Evolutionary conservation across 2,329 filamentous ascomycete species (phyloP), one percentile per base, ranked within the genome.

Genomic region (Emericellopsis atlantica): DNA sequence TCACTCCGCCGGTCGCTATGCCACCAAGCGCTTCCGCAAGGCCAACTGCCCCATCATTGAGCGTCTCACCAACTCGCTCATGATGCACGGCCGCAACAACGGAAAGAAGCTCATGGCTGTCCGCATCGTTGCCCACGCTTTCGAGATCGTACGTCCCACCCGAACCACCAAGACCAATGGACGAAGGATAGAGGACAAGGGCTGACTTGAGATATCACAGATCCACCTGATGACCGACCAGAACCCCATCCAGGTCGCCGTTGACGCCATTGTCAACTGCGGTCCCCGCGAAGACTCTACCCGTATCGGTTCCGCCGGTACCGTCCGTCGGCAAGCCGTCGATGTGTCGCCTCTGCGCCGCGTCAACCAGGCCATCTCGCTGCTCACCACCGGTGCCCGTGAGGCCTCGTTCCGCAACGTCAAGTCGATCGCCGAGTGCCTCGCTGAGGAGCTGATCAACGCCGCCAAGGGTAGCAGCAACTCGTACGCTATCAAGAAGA

Each of bases 11-110:
- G 92, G 92, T 67, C 87, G 89, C 67, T 98, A 95, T 81, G 92
- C 92, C 65, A 80, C 83, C 74, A 98, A 98, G 88, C 84, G 93
- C 66, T 98, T 98, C 87, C 86, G 92, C 78, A 98, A 98, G 84
- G 92, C 93, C 67, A 93, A 96, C 81, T 98, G 92, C 86, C 92
- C 92, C 62, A 96, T 98, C 82, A 95, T 98, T 66, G 92, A 98
- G 85, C 90, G 92, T 69, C 83, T 98, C 60, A 98, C 92, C 79
- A 98, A 98, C 85, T 96, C 92, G 46, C 83, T 98, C 68, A 98
- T 98, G 93, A 96, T 96, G 90, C 95, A 98, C 83, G 92, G 92
- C 72, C 92, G 92, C 74, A 98, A 98, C 86, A 98, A 95, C 85
- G 92, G 92, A 73, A 98, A 98, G 85, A 98, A 98, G 87, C 82